These are phyloP conservation scores for Flaveria linearis DNA, from an alignment of 129 eudicot species.

Conservation along the genomic window DNA sequence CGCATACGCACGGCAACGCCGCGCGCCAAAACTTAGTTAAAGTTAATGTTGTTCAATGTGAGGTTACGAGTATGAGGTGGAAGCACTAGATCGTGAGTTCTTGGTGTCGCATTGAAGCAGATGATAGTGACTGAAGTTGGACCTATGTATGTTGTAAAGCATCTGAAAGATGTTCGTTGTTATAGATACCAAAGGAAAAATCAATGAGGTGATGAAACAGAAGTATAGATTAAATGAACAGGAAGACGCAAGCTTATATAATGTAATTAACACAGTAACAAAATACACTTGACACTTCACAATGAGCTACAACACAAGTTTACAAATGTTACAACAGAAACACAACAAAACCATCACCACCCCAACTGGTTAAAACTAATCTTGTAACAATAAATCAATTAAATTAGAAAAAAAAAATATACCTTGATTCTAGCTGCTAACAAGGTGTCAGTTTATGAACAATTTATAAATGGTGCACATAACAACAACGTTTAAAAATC, in stretches of 20 bases:
- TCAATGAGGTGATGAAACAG: too few relatives aligned
- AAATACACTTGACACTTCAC: constrained; percentile 17
- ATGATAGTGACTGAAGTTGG: too few relatives aligned
- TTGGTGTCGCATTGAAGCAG: too few relatives aligned
- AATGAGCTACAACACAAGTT: constrained; percentile 3
- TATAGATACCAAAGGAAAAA: too few relatives aligned
- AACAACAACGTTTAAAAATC: constrained; percentile 14
- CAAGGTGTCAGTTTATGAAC: constrained; percentile 64
- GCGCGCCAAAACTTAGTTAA: too few relatives aligned
- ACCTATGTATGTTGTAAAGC: too few relatives aligned
- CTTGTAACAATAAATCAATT: constrained; percentile 29
- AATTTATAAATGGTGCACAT: constrained; percentile 24
- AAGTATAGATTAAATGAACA: background rate
- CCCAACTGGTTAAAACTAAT: constrained; percentile 38
- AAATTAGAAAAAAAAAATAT: constrained; percentile 22
- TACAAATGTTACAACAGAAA: constrained; percentile 21
- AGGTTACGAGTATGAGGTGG: too few relatives aligned
- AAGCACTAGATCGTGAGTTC: too few relatives aligned
- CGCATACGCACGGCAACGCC: too few relatives aligned
- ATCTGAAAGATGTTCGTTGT: too few relatives aligned
- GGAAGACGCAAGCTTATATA: background rate
- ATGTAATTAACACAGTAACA: constrained; percentile 26
- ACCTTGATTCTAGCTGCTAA: constrained; percentile 29
- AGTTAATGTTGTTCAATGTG: too few relatives aligned
- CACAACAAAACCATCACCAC: constrained; percentile 30